Percentiles rank a stretch among this genome's conserved stretches.
Conservation (phyloP, 257 asterid genomes). For the Solanum pennellii region DNA sequence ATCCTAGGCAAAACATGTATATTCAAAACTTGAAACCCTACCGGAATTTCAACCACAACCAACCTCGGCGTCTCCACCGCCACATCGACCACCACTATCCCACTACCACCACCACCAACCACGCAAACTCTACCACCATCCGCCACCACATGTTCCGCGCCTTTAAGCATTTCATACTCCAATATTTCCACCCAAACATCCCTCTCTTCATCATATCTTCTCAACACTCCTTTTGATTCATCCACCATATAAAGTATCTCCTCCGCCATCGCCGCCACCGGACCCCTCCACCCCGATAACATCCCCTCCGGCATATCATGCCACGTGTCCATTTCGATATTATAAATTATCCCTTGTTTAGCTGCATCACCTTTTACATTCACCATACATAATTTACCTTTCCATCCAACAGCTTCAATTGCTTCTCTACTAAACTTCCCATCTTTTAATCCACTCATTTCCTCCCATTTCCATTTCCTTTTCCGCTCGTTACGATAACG, state of each 20-base stretch:
- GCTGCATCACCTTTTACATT: constrained; percentile 53
- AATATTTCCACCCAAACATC: constrained; percentile 49
- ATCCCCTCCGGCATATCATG: constrained; percentile 53
- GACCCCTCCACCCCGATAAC: constrained; percentile 54
- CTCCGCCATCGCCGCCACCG: constrained; percentile 71
- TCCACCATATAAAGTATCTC: constrained; percentile 55
- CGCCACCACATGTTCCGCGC: constrained; percentile 49
- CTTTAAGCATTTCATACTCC: constrained; percentile 25
- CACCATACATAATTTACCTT: constrained; percentile 77
- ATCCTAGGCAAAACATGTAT: constrained; percentile 60
- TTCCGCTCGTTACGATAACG: not conserved
- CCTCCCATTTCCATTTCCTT: constrained; percentile 40
- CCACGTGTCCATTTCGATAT: constrained; percentile 28
- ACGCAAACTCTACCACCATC: constrained; percentile 61
- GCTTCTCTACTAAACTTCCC: constrained; percentile 79
- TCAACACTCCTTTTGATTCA: constrained; percentile 48
- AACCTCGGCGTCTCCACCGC: constrained; percentile 20
- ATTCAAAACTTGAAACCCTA: constrained; percentile 28
- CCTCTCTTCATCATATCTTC: constrained; percentile 25
- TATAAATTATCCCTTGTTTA: constrained; percentile 39
- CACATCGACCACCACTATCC: constrained; percentile 60
- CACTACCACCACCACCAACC: constrained; percentile 23
- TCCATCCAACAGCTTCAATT: constrained; percentile 76
- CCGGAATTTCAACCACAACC: constrained; percentile 53
- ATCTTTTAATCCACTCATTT: constrained; percentile 36